phyloP scores from a whole-genome alignment of 176 grass and related monocot genomes.

The Avena atlantica region DNA sequence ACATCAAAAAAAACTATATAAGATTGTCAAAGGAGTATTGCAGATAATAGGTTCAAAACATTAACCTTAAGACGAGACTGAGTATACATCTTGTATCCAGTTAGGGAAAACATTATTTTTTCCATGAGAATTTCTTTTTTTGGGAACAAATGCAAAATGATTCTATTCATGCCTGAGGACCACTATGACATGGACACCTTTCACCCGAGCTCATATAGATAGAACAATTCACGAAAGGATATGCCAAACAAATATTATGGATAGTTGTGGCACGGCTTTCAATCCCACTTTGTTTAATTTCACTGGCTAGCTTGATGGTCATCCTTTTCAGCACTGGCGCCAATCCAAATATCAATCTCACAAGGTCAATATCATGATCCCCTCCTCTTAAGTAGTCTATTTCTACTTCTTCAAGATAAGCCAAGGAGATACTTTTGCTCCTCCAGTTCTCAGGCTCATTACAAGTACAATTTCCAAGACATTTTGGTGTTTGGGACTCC shows the following conservation, averaged over 20 bases:
- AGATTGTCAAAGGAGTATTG: no score
- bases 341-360: neutral
- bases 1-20: no score
- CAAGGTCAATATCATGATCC: neutral
- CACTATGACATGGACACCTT: neutral
- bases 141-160: neutral
- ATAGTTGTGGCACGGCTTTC: no score
- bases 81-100: no score
- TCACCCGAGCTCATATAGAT: neutral
- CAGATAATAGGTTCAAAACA: no score
- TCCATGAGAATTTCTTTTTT: neutral
- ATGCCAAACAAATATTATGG: no score
- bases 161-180: neutral
- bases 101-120: neutral
- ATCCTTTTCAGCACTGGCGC: neutral
- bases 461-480: no score
- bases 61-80: no score
- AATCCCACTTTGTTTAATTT: neutral
- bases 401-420: neutral
- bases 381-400: neutral
- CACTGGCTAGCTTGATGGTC: neutral
- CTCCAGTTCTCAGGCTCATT: neutral
- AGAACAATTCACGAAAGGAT: neutral
- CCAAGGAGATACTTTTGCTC: neutral
- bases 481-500: no score